A percentile compares a stretch with the other conserved stretches of the same genome.
phyloP scores from a whole-genome alignment of 495 filamentous ascomycete species.

The Penicillium arizonense region DNA sequence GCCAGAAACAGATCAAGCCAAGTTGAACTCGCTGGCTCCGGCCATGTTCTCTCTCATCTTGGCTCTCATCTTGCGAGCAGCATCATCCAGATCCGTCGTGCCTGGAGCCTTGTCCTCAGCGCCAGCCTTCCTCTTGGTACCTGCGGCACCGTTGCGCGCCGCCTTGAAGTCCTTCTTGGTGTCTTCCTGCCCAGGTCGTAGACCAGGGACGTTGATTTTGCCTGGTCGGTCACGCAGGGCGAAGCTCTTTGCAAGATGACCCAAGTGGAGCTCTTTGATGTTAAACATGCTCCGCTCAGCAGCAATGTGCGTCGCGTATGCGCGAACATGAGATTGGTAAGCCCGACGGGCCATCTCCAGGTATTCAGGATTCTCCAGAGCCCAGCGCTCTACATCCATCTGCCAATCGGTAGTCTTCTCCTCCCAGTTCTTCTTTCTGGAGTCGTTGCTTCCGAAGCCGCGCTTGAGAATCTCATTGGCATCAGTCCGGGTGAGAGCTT shows the following conservation, averaged over 20 bases:
- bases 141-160: slow-evolving; percentile 32
- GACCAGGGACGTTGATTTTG: slow-evolving; percentile 72
- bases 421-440: slow-evolving; percentile 57
- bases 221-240: slow-evolving; percentile 84
- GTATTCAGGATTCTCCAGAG: slow-evolving; percentile 54
- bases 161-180: slow-evolving; percentile 50
- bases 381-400: slow-evolving; percentile 70
- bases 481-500: slow-evolving; percentile 50
- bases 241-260: slow-evolving; percentile 92
- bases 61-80: slow-evolving; percentile 69
- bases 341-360: slow-evolving; percentile 75
- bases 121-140: slow-evolving; percentile 37
- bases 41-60: slow-evolving; percentile 80
- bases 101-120: slow-evolving; percentile 38
- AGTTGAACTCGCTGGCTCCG: slow-evolving; percentile 80
- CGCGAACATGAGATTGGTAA: slow-evolving; percentile 88
- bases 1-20: slow-evolving; percentile 55
- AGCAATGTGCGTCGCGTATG: slow-evolving; percentile 89
- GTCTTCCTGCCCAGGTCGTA: slow-evolving; percentile 44
- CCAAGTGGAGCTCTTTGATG: slow-evolving; percentile 83
- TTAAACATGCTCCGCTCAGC: slow-evolving; percentile 83
- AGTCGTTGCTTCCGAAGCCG: slow-evolving; percentile 51
- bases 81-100: slow-evolving; percentile 56
- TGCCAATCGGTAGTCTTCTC: slow-evolving; percentile 75
- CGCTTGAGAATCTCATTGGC: slow-evolving; percentile 61